Evolutionary conservation across 2,329 filamentous ascomycete species (phyloP).

Genomic region (Karstenula rhodostoma): DNA sequence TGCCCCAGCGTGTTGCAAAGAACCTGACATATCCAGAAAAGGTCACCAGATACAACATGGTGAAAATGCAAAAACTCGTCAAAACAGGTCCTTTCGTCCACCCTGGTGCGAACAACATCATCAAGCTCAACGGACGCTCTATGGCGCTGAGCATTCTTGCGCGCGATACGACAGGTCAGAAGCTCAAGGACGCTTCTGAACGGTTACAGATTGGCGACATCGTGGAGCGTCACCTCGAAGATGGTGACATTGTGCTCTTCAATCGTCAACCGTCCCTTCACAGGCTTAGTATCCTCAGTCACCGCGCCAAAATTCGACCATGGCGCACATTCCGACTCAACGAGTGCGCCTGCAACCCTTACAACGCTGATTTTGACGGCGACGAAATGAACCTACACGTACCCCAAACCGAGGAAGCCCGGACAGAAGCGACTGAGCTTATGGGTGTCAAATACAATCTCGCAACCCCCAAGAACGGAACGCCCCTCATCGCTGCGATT

Average conservation of each 20-base stretch:
- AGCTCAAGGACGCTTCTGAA: conserved; percentile 74
- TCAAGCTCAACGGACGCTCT: conserved; percentile 72
- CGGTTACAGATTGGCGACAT: conserved; percentile 83
- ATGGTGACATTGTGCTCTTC: conserved; percentile 95
- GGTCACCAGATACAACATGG: conserved; percentile 83
- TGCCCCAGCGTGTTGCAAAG: conserved; percentile 90
- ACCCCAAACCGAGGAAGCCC: conserved; percentile 94
- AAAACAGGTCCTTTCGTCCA: conserved; percentile 78
- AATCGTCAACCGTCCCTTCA: conserved; percentile 97
- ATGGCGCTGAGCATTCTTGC: conserved; percentile 70
- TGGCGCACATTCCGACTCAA: conserved; percentile 97
- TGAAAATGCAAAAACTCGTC: conserved; percentile 79
- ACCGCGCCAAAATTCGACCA: conserved; percentile 90
- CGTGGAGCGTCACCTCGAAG: conserved; percentile 93
- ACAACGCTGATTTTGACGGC: conserved; percentile 98
- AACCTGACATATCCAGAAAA: conserved; percentile 95
- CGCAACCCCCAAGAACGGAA: conserved; percentile 94
- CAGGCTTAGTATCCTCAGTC: conserved; percentile 98
- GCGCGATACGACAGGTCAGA: conserved; percentile 60
- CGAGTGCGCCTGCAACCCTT: conserved; percentile 96
- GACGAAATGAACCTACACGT: conserved; percentile 99
- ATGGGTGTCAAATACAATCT: conserved; percentile 99
- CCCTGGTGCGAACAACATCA: conserved; percentile 86
- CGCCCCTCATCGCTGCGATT: conserved; percentile 97
- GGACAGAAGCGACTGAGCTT: conserved; percentile 91